Conservation (phyloP, 2,329 filamentous ascomycete genomes). For the Sporothrix brasiliensis region DNA sequence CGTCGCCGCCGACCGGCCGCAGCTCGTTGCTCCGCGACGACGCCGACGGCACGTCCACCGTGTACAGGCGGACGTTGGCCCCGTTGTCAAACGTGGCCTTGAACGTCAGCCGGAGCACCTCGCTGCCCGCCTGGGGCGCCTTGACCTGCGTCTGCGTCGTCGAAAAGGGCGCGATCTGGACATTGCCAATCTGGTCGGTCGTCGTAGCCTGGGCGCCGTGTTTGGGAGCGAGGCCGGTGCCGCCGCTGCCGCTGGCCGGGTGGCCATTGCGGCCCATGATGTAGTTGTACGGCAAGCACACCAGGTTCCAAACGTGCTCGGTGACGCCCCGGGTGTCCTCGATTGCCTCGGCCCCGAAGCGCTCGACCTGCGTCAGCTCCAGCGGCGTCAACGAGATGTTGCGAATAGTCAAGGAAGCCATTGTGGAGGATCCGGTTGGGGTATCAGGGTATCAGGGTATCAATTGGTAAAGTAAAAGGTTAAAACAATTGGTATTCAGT, state of each 20-base stretch:
- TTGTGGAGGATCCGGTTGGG: conserved; percentile 38
- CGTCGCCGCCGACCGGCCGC: conserved; percentile 53
- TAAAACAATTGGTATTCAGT: neutral
- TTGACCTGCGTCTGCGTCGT: conserved; percentile 65
- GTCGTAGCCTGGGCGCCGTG: conserved; percentile 37
- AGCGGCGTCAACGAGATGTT: conserved; percentile 78
- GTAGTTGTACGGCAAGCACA: conserved; percentile 21
- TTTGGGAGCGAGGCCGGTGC: conserved; percentile 33
- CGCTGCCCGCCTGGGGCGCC: conserved; percentile 59
- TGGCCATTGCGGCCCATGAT: conserved; percentile 38
- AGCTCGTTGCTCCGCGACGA: conserved; percentile 63
- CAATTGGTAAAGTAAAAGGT: too few relatives aligned
- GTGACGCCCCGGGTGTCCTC: conserved; percentile 47
- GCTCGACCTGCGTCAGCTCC: conserved; percentile 71
- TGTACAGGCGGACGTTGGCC: conserved; percentile 55
- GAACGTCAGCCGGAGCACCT: conserved; percentile 75
- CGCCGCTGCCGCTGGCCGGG: conserved; percentile 30
- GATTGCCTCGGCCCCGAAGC: conserved; percentile 61
- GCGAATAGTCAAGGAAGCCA: conserved; percentile 69
- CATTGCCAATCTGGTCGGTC: conserved; percentile 59
- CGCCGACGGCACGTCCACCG: conserved; percentile 70
- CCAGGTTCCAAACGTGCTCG: conserved; percentile 46
- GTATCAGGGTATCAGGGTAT: too few relatives aligned
- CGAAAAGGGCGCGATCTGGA: conserved; percentile 70
- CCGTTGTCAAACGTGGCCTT: conserved; percentile 49